Evolutionary conservation across 2,329 filamentous ascomycete genomes (phyloP).

Genomic region (Trichoderma koningiopsis): DNA sequence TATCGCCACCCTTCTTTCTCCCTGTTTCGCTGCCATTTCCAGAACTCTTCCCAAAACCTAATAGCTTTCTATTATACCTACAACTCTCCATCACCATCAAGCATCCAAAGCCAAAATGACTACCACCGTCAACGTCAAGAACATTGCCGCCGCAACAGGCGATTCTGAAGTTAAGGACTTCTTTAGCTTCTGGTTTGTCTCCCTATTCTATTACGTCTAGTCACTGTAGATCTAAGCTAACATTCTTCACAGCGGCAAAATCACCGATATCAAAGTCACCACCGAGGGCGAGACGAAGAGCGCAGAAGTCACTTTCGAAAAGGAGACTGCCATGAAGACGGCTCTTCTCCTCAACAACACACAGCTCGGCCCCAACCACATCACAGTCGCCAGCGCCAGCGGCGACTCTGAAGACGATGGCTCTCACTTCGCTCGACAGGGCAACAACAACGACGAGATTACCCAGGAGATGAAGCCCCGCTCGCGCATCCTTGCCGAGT

Average conservation of each 20-base stretch:
- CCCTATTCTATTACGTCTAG: not conserved
- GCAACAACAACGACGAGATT: constrained; percentile 68
- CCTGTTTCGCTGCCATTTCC: not conserved
- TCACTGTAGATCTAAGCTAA: constrained; percentile 28
- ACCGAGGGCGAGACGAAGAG: constrained; percentile 70
- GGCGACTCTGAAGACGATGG: constrained; percentile 67
- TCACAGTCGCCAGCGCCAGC: constrained; percentile 69
- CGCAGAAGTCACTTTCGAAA: constrained; percentile 94
- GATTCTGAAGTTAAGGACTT: constrained; percentile 95
- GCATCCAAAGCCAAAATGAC: constrained; percentile 2
- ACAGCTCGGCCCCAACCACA: constrained; percentile 83
- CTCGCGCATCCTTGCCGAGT: constrained; percentile 90
- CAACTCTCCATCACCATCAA: not conserved
- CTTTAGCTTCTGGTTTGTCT: constrained; percentile 86
- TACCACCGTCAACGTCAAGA: constrained; percentile 79
- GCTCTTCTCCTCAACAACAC: constrained; percentile 97
- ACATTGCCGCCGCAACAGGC: constrained; percentile 78
- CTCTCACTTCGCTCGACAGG: constrained; percentile 55
- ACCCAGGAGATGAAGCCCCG: constrained; percentile 97
- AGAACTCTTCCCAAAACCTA: not conserved
- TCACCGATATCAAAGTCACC: constrained; percentile 77
- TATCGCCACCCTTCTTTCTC: constrained; percentile 16
- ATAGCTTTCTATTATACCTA: not conserved
- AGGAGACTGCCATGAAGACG: constrained; percentile 94
- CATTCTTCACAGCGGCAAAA: constrained; percentile 72